Evolutionary conservation across 257 asterid genomes (phyloP), one percentile per base, ranked within the genome.

Genomic region (Plantago major): DNA sequence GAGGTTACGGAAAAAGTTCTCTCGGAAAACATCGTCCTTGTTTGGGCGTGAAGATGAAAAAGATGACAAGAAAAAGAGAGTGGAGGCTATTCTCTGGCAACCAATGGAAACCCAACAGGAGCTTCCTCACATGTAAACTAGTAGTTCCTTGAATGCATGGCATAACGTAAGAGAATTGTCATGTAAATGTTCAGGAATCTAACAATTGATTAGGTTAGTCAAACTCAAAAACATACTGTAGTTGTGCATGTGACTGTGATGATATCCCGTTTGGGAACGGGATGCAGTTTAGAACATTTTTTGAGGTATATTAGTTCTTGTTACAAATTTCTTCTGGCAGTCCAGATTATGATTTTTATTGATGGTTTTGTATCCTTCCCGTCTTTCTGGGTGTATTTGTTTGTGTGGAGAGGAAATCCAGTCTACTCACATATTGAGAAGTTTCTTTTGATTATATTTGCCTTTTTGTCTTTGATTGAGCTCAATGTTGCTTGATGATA

Each of bases 31-130:
- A 2, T 70, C 74, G 10, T 44, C 87, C 6, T 83, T 90, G 82
- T 88, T 85, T 46, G 83, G 84, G 59, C 82, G 85, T 4, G 97
- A 87, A 70, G 97, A 79, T 0, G 99, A 89, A 55, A 87, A 72
- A 58, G 95, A 93, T 66, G 97, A 93, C 69, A 93, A 85, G 84
- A 91, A 85, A 79, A 81, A 95, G 76, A 78, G 95, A 74, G 96
- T 87, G 57, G 94, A 85, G 83, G 79, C 71, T 68, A 81, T 89
- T 62, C 85, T 93, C 26, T 67, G 82, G 74, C 96, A 87, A 66
- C 75, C 96, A 14, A 50, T 79, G 75, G 96, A 80, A 73, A 92
- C 80, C 75, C 92, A 78, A 74, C 85, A 77, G 72, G 96, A 89
- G 77, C 87, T 83, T 68, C 84, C 92, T 64, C 95, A 83, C 81